These are phyloP conservation scores for Suillus clintonianus DNA, from an alignment of 768 basidiomycete species.

Conservation along the genomic window DNA sequence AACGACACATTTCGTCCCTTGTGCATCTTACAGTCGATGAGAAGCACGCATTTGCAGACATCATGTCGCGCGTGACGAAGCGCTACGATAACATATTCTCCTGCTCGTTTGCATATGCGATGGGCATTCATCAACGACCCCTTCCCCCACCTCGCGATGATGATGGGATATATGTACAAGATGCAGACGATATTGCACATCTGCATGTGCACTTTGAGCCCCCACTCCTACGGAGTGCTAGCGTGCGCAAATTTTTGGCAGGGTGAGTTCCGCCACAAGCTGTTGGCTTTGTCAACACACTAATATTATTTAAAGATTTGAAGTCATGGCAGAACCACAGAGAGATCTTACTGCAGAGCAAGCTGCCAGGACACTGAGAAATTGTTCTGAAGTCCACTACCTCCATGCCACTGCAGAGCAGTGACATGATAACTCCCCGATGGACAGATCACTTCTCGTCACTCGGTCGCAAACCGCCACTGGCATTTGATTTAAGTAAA, in stretches of 20 bases:
- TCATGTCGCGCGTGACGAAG: slow-evolving; percentile 63
- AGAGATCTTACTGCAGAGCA: slow-evolving; percentile 89
- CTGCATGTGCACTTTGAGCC: slow-evolving; percentile 88
- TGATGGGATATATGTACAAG: slow-evolving; percentile 29
- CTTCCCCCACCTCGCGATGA: slow-evolving; percentile 40
- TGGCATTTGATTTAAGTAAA: too few relatives aligned
- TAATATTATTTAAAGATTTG: slow-evolving; percentile 54
- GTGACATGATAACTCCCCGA: not conserved
- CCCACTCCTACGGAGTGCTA: slow-evolving; percentile 79
- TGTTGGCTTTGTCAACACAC: not conserved
- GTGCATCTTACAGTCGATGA: slow-evolving; percentile 61
- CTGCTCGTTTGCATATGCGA: slow-evolving; percentile 91
- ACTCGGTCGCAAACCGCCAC: too few relatives aligned
- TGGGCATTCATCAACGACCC: slow-evolving; percentile 91
- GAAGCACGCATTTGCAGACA: slow-evolving; percentile 60
- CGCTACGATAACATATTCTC: slow-evolving; percentile 80
- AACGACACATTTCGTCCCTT: slow-evolving; percentile 77
- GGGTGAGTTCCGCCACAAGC: slow-evolving; percentile 52
- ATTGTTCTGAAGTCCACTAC: slow-evolving; percentile 63
- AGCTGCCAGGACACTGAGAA: slow-evolving; percentile 69
- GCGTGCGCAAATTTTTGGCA: slow-evolving; percentile 85
- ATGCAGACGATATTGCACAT: slow-evolving; percentile 65
- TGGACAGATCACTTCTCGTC: not conserved
- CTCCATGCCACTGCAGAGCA: slow-evolving; percentile 23
- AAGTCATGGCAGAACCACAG: slow-evolving; percentile 89